Percentiles rank a stretch among this genome's conserved stretches.
phyloP scores from a whole-genome alignment of 768 basidiomycete genomes.

The Trametes meyenii region DNA sequence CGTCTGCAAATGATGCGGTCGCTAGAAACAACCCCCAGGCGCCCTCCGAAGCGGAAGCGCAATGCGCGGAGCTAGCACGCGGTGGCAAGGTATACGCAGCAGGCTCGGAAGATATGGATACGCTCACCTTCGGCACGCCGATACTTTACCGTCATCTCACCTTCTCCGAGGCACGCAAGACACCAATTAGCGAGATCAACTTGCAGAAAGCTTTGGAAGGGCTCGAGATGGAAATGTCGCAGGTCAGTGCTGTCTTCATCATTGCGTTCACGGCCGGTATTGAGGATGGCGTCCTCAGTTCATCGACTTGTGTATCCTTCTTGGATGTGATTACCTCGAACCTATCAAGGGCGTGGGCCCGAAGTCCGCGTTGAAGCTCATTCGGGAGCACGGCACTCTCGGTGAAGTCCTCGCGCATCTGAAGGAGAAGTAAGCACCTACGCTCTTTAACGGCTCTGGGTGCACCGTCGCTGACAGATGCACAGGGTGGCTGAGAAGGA shows the following conservation, averaged over 20 bases:
- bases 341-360: constrained; percentile 98
- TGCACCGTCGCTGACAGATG: not conserved
- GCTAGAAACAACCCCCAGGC: constrained; percentile 55
- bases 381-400: constrained; percentile 79
- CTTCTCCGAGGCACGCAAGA: constrained; percentile 96
- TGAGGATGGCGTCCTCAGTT: constrained; percentile 54
- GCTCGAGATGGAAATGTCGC: constrained; percentile 89
- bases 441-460: not conserved
- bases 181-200: constrained; percentile 91
- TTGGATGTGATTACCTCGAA: constrained; percentile 98
- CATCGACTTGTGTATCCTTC: constrained; percentile 92
- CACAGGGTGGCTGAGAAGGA: constrained; percentile 48
- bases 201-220: constrained; percentile 84
- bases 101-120: constrained; percentile 99
- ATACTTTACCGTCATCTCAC: constrained; percentile 94
- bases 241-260: constrained; percentile 47
- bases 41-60: constrained; percentile 98
- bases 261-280: not conserved
- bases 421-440: constrained; percentile 62
- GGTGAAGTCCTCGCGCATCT: constrained; percentile 76
- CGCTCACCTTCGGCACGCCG: constrained; percentile 92
- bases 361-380: constrained; percentile 90
- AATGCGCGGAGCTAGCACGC: constrained; percentile 97
- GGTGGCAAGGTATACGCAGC: constrained; percentile 97
- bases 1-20: not conserved